Evolutionary conservation across 164 flowering plant genomes (phyloP).

Genomic region (Buxus sempervirens): DNA sequence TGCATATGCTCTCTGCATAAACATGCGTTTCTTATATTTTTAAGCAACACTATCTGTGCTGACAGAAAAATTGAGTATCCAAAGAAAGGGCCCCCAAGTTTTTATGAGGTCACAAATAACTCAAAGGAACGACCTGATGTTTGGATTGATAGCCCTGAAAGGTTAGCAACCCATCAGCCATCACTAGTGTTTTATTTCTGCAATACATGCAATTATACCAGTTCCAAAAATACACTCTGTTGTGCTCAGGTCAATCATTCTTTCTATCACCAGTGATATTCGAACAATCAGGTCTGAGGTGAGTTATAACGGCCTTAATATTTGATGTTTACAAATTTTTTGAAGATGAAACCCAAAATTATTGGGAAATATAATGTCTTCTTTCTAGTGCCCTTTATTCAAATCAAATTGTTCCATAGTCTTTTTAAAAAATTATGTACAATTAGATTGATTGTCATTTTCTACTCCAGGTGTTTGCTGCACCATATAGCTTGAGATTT

Average conservation of each 20-base stretch:
- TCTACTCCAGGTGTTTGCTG: slow-evolving; percentile 76
- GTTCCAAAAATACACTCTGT: slow-evolving; percentile 2
- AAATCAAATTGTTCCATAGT: neutral
- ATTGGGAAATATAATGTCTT: neutral
- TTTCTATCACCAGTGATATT: slow-evolving; percentile 90
- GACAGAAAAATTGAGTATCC: slow-evolving; percentile 84
- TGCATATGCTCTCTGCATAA: neutral
- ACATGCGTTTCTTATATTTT: neutral
- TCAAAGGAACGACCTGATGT: slow-evolving; percentile 99
- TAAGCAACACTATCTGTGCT: neutral
- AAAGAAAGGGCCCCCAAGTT: slow-evolving; percentile 74
- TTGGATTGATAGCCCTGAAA: slow-evolving; percentile 98
- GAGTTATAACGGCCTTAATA: slow-evolving; percentile 6
- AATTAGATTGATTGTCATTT: neutral
- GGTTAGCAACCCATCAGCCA: slow-evolving; percentile 35
- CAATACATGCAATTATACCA: neutral
- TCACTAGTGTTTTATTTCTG: neutral
- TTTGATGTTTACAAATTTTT: neutral
- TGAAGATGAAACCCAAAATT: neutral
- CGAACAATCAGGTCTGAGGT: slow-evolving; percentile 92
- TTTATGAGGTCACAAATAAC: slow-evolving; percentile 82
- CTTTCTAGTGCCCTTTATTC: neutral
- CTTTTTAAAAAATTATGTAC: neutral
- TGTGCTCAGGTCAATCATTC: slow-evolving; percentile 68
- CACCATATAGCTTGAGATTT: slow-evolving; percentile 92